Conservation (phyloP, 2,329 filamentous ascomycete species). For the Sporothrix phasma region DNA sequence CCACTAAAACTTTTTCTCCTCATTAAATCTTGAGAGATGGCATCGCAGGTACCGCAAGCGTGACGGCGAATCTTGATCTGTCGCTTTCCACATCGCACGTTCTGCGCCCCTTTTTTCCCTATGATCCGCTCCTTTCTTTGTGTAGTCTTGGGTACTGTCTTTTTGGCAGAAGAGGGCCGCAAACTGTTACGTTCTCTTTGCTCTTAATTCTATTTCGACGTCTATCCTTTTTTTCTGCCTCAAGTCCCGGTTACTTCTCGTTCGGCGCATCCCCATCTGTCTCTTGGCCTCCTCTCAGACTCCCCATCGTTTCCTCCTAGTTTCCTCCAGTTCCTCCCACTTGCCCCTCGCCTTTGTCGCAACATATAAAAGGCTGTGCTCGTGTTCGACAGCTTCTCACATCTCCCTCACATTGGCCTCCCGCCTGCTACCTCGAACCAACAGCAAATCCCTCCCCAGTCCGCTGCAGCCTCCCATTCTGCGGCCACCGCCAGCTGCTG, state of each 20-base stretch:
- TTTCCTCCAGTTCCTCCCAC: neutral
- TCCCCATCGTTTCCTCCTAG: neutral
- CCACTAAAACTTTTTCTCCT: neutral
- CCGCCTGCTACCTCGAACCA: neutral
- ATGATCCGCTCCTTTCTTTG: neutral
- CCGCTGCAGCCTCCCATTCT: neutral
- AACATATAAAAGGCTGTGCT: no score
- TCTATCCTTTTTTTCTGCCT: neutral
- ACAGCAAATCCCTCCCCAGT: neutral
- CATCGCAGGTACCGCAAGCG: conserved; percentile 1
- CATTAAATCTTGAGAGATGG: neutral
- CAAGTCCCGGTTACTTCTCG: no score
- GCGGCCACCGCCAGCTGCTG: neutral
- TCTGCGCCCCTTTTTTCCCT: neutral
- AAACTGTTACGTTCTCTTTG: neutral
- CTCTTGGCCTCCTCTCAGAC: neutral
- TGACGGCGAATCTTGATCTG: neutral
- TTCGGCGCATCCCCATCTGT: no score
- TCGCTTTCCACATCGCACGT: neutral
- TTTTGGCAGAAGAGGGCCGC: neutral
- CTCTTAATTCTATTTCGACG: neutral
- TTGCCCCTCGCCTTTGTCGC: neutral
- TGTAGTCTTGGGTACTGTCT: neutral
- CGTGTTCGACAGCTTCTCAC: neutral
- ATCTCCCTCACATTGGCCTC: neutral